phyloP scores from a whole-genome alignment of 2,329 filamentous ascomycete species.

The Aspergillus pseudotamarii region DNA sequence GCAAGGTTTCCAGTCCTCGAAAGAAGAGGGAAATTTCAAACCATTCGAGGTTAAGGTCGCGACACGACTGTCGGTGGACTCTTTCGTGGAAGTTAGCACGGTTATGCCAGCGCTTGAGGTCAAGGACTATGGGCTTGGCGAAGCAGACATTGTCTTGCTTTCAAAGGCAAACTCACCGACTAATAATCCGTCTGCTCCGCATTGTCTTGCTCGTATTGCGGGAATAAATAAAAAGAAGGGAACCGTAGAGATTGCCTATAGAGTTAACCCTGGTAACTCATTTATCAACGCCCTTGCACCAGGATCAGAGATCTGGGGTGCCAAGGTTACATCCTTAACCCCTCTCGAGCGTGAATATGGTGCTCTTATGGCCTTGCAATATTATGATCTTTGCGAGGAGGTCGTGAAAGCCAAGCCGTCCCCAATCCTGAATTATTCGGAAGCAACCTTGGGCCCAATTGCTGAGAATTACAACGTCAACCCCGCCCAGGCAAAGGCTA shows the following conservation, averaged over 20 bases:
- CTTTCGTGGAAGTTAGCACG: conserved; percentile 88
- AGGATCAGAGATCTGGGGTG: conserved; percentile 69
- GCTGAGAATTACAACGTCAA: conserved; percentile 83
- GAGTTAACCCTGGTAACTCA: conserved; percentile 69
- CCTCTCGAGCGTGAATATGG: conserved; percentile 96
- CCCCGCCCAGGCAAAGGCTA: conserved; percentile 83
- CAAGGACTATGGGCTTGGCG: conserved; percentile 71
- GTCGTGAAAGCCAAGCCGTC: conserved; percentile 88
- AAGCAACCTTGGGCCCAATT: conserved; percentile 69
- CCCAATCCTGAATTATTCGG: conserved; percentile 78
- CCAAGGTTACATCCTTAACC: conserved; percentile 89
- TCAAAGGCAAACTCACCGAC: conserved; percentile 74
- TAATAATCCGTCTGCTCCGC: conserved; percentile 65
- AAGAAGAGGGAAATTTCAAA: conserved; percentile 80
- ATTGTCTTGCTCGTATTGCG: conserved; percentile 85
- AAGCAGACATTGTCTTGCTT: conserved; percentile 87
- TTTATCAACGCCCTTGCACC: conserved; percentile 68
- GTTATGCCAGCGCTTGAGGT: conserved; percentile 71
- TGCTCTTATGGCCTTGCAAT: conserved; percentile 84
- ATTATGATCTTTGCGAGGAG: conserved; percentile 94
- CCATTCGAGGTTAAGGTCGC: conserved; percentile 85
- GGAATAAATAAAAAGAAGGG: conserved; percentile 79
- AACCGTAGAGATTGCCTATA: conserved; percentile 81
- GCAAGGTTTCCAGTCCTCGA: conserved; percentile 87
- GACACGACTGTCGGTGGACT: conserved; percentile 86